Conservation (phyloP, 768 basidiomycete species). For the Rossbeevera mucosa region DNA sequence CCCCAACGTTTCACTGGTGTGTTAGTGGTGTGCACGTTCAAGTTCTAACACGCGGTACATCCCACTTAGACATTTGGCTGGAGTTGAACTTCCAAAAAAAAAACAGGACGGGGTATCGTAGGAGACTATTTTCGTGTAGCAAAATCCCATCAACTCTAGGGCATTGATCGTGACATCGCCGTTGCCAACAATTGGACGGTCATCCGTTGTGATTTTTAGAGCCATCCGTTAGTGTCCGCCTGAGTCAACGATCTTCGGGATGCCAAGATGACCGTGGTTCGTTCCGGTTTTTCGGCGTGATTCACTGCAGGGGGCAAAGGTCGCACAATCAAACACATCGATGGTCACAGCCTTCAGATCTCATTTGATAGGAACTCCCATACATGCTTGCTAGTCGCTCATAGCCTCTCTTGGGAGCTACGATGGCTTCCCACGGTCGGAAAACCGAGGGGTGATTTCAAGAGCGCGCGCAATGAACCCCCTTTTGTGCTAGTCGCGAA, state of each 20-base stretch:
- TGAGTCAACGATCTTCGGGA: conserved; percentile 5
- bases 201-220: conserved; percentile 1
- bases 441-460: background rate
- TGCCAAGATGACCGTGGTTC: background rate
- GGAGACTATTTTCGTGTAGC: background rate
- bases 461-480: conserved; percentile 1
- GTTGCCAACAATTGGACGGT: conserved; percentile 5
- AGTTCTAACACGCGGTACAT: background rate
- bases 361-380: background rate
- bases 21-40: background rate
- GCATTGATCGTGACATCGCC: conserved; percentile 14
- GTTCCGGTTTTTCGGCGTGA: background rate
- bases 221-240: background rate
- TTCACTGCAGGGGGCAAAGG: conserved; percentile 5
- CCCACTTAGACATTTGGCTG: background rate
- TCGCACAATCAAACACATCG: background rate
- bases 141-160: background rate
- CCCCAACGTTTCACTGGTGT: background rate
- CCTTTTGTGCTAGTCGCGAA: background rate
- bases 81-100: background rate
- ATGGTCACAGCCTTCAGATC: background rate
- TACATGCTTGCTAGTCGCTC: background rate
- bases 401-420: background rate
- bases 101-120: background rate
- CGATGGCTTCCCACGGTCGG: background rate